Evolutionary conservation across 352 stramenopile species (phyloP).

Genomic region (Globisporangium radiosum): DNA sequence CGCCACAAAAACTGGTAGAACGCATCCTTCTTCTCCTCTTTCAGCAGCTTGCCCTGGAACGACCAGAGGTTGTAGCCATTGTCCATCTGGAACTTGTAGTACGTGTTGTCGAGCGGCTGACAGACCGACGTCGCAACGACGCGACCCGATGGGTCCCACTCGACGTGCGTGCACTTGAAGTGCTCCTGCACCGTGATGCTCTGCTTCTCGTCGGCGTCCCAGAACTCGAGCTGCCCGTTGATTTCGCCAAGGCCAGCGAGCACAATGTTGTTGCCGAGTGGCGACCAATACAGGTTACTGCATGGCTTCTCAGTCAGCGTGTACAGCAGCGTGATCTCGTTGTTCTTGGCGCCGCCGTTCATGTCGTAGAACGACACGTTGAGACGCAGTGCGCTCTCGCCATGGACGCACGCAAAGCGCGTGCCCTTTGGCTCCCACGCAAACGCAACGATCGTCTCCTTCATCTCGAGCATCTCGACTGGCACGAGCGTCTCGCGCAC

Average conservation of each 20-base stretch:
- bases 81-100: slow-evolving; percentile 98
- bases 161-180: slow-evolving; percentile 96
- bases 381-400: slow-evolving; percentile 88
- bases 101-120: slow-evolving; percentile 92
- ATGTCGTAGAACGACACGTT: slow-evolving; percentile 98
- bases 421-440: slow-evolving; percentile 95
- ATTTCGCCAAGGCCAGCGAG: slow-evolving; percentile 93
- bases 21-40: slow-evolving; percentile 94
- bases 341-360: slow-evolving; percentile 61
- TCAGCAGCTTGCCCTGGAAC: slow-evolving; percentile 96
- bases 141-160: slow-evolving; percentile 97
- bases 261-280: slow-evolving; percentile 90
- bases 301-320: slow-evolving; percentile 94
- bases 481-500: slow-evolving; percentile 93
- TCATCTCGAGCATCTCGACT: slow-evolving; percentile 98
- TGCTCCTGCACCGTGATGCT: slow-evolving; percentile 95
- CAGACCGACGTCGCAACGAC: slow-evolving; percentile 94
- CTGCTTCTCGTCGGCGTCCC: slow-evolving; percentile 95
- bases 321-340: slow-evolving; percentile 93
- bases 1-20: slow-evolving; percentile 95
- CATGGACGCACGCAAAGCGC: slow-evolving; percentile 96
- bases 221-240: slow-evolving; percentile 96
- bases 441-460: slow-evolving; percentile 95
- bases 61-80: slow-evolving; percentile 98
- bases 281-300: slow-evolving; percentile 97